phyloP scores from a whole-genome alignment of 306 rosid genomes.

The Chamaecrista fasciculata region DNA sequence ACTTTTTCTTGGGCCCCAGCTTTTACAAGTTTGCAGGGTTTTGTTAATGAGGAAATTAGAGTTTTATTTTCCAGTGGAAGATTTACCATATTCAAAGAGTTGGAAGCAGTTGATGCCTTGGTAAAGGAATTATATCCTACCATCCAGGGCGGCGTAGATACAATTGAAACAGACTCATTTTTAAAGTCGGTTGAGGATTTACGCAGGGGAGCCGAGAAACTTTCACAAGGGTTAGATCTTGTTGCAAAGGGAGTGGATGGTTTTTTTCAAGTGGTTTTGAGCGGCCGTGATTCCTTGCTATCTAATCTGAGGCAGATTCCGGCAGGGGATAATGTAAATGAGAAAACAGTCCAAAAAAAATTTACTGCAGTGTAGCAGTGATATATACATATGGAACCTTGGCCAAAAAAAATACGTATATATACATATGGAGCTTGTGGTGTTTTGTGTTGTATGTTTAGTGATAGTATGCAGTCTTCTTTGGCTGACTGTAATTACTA shows the following conservation, averaged over 20 bases:
- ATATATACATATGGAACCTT: conserved; percentile 24
- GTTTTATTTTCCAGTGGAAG: conserved; percentile 40
- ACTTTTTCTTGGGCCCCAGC: conserved; percentile 66
- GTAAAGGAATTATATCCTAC: conserved; percentile 57
- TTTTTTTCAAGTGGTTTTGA: conserved; percentile 57
- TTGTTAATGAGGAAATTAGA: conserved; percentile 65
- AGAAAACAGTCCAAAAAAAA: conserved; percentile 33
- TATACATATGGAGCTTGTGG: conserved; percentile 26
- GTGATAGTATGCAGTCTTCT: conserved; percentile 25
- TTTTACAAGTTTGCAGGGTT: conserved; percentile 52
- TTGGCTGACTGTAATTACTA: conserved; percentile 29
- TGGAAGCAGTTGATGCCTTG: conserved; percentile 56
- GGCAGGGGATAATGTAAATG: conserved; percentile 27
- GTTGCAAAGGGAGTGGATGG: conserved; percentile 69
- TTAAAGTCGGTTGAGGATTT: conserved; percentile 44
- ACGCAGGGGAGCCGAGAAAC: conserved; percentile 38
- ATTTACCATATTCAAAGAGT: conserved; percentile 48
- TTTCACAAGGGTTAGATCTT: conserved; percentile 68
- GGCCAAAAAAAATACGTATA: conserved; percentile 38
- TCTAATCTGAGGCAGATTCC: conserved; percentile 43
- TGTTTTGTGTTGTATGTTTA: conserved; percentile 25
- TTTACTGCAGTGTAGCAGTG: conserved; percentile 21
- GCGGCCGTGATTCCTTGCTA: conserved; percentile 71
- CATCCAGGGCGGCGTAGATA: conserved; percentile 45
- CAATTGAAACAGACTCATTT: conserved; percentile 28